Evolutionary conservation across 2,329 filamentous ascomycete genomes (phyloP), one percentile per base, ranked within the genome.

Genomic region (Phaeoacremonium minimum): DNA sequence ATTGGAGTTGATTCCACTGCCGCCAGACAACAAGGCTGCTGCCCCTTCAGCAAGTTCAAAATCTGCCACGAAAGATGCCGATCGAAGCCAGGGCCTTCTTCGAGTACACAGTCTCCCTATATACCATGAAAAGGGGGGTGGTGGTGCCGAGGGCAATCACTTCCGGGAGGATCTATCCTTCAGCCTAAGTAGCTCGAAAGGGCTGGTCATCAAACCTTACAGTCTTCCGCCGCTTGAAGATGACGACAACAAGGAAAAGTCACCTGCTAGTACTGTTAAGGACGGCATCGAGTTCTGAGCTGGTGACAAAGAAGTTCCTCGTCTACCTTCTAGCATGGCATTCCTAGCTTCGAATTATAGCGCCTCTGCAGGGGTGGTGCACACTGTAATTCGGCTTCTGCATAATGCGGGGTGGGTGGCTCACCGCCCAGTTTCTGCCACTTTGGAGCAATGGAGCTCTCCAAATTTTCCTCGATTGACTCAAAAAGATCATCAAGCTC

Each of bases 141-240:
- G 87, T 12, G 83, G 80, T 8, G 73, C 77, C 3, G 79, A 80
- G 41, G 71, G 76, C 28, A 77, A 77, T 40, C 80, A 80, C 44
- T 73, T 83, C 36, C 81, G 86, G 16, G 87, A 95, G 52, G 89
- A 96, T 60, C 75, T 95, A 61, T 89, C 89, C 5, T 98, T 98
- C 58, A 90, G 82, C 42, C 64, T 98, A 35, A 95, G 88, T 57
- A 74, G 87, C 50, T 75, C 77, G 4, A 82, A 77, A 49, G 90
- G 87, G 35, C 80, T 98, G 47, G 76, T 87, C 28, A 88, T 98
- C 45, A 86, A 83, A 50, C 88, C 89, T 1, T 96, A 89, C 60
- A 93, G 85, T 56, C 68, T 98, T 30, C 93, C 93, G 17, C 93
- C 93, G 0, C 69, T 91, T 28, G 86, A 89, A 37, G 87, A 85